Conservation (phyloP, 345 rosid genomes). For the Populus euphratica region DNA sequence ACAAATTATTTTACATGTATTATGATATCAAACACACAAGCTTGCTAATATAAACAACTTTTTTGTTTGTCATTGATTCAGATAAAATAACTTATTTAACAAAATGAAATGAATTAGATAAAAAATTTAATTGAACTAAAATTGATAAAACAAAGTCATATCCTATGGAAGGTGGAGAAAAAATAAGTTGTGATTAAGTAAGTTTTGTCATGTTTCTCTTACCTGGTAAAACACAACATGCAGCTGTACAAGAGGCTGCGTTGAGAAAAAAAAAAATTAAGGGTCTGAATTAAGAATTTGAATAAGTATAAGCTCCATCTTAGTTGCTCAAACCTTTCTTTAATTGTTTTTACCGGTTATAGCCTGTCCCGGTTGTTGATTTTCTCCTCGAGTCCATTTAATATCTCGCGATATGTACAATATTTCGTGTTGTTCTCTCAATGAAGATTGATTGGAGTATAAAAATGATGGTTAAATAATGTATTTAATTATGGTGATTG, state of each 20-base stretch:
- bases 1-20: too few relatives aligned
- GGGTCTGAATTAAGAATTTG: neutral
- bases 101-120: too few relatives aligned
- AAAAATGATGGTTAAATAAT: constrained; percentile 8
- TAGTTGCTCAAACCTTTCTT: neutral
- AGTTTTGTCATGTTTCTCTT: too few relatives aligned
- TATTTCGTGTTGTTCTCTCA: neutral
- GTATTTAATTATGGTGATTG: constrained; percentile 13
- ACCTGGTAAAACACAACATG: neutral
- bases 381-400: neutral
- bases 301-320: neutral
- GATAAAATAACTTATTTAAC: too few relatives aligned
- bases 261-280: neutral
- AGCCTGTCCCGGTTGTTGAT: constrained; percentile 9
- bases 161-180: too few relatives aligned
- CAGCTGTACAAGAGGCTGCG: neutral
- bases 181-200: too few relatives aligned
- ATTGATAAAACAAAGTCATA: too few relatives aligned
- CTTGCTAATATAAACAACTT: too few relatives aligned
- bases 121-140: too few relatives aligned
- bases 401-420: neutral
- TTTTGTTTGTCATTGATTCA: too few relatives aligned
- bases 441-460: neutral
- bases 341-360: constrained; percentile 4
- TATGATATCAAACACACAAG: too few relatives aligned